Conservation (phyloP, 768 basidiomycete genomes). For the Collybia nuda region DNA sequence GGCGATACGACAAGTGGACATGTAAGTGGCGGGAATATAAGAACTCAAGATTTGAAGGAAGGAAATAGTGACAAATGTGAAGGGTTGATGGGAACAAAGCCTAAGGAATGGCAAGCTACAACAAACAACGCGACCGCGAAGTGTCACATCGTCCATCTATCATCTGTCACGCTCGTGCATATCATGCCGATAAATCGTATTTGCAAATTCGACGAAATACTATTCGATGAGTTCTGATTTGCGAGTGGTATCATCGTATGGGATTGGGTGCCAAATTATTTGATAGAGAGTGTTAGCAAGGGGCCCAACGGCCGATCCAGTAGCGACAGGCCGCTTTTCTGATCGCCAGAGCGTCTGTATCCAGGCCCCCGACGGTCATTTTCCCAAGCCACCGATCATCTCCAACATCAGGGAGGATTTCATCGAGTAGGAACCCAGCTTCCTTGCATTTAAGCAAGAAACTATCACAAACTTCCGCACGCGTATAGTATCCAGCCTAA, state of each 20-base stretch:
- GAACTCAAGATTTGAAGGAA: neutral
- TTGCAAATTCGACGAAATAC: too few species aligned
- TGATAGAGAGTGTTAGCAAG: neutral
- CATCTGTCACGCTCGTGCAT: too few species aligned
- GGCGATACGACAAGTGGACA: too few species aligned
- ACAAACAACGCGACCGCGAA: conserved; percentile 3
- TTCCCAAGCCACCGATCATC: conserved; percentile 47
- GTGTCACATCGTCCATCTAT: neutral
- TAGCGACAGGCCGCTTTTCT: conserved; percentile 61
- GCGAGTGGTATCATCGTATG: too few species aligned
- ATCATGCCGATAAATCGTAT: too few species aligned
- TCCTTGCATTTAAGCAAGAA: conserved; percentile 43
- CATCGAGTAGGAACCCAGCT: conserved; percentile 48
- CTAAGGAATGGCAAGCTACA: neutral
- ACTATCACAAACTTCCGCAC: conserved; percentile 44
- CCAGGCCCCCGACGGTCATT: conserved; percentile 44
- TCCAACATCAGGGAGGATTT: conserved; percentile 28
- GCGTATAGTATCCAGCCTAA: conserved; percentile 65
- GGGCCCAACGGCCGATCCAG: conserved; percentile 59
- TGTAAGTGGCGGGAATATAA: too few species aligned
- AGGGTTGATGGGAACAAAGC: neutral
- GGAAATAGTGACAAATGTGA: neutral
- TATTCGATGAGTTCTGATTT: too few species aligned
- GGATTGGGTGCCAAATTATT: too few species aligned
- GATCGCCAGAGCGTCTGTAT: conserved; percentile 41